These are phyloP conservation scores for Ustulina deusta DNA, from an alignment of 2,329 filamentous ascomycete genomes.

Conservation along the genomic window DNA sequence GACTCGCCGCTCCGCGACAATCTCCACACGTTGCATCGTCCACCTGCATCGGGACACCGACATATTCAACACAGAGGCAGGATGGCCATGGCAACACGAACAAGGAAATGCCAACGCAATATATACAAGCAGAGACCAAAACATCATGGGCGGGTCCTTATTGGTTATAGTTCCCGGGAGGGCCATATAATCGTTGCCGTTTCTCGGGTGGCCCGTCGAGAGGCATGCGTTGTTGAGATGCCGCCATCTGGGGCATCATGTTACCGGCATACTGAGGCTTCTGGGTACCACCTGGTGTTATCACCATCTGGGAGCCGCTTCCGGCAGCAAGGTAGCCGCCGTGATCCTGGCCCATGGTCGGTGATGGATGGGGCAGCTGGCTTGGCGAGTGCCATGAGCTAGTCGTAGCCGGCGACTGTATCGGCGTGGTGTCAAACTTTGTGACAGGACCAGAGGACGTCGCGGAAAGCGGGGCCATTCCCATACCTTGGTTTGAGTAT, in stretches of 20 bases:
- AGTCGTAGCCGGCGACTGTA: conserved; percentile 64
- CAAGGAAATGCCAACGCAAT: conserved; percentile 36
- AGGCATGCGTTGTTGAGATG: conserved; percentile 51
- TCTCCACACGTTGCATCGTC: conserved; percentile 13
- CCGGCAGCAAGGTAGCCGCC: conserved; percentile 59
- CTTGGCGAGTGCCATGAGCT: conserved; percentile 65
- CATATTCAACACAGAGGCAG: conserved; percentile 9
- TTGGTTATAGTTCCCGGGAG: conserved; percentile 57
- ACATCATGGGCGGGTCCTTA: conserved; percentile 33
- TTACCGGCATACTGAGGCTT: conserved; percentile 54
- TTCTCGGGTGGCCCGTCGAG: conserved; percentile 63
- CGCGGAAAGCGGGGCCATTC: conserved; percentile 51
- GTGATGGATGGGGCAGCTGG: conserved; percentile 64
- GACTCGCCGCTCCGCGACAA: conserved; percentile 17
- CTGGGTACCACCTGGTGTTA: conserved; percentile 55
- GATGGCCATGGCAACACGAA: conserved; percentile 16
- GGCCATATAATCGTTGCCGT: conserved; percentile 63
- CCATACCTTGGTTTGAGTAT: conserved; percentile 52
- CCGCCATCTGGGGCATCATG: conserved; percentile 55
- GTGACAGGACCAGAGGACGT: conserved; percentile 51
- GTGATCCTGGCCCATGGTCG: conserved; percentile 59
- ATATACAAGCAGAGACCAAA: conserved; percentile 47
- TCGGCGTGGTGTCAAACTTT: conserved; percentile 68
- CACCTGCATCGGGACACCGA: conserved; percentile 22
- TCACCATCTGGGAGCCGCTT: conserved; percentile 55